phyloP scores from a whole-genome alignment of 331 rosid genomes.

The Pyrus hybrid region DNA sequence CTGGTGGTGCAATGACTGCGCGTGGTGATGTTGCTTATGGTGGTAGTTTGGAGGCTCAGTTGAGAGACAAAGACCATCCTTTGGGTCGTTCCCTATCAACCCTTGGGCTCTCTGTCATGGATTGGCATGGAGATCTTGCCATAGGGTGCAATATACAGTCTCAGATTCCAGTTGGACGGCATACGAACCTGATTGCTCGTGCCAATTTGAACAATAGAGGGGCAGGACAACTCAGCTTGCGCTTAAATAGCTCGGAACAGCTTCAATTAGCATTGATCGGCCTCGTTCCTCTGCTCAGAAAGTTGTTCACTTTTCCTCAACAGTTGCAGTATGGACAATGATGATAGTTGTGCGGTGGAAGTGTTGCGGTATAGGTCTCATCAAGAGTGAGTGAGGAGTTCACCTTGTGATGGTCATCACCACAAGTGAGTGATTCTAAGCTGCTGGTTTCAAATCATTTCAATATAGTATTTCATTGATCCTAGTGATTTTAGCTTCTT shows the following conservation, averaged over 20 bases:
- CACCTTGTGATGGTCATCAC: slow-evolving; percentile 13
- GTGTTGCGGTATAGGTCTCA: slow-evolving; percentile 27
- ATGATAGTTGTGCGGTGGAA: slow-evolving; percentile 25
- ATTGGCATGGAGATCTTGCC: slow-evolving; percentile 99
- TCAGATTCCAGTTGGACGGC: slow-evolving; percentile 77
- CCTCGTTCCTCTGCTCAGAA: slow-evolving; percentile 63
- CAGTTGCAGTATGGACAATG: slow-evolving; percentile 58
- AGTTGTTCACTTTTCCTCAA: slow-evolving; percentile 42
- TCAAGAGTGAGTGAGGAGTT: slow-evolving; percentile 6
- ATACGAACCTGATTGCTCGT: slow-evolving; percentile 68
- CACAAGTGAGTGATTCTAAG: slow-evolving; percentile 27
- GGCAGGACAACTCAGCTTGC: slow-evolving; percentile 81
- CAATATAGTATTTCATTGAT: slow-evolving; percentile 26
- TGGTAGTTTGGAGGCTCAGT: slow-evolving; percentile 94
- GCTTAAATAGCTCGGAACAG: slow-evolving; percentile 89
- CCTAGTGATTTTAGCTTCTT: slow-evolving; percentile 24
- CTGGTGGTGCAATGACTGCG: slow-evolving; percentile 89
- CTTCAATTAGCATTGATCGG: slow-evolving; percentile 74
- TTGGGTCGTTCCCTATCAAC: slow-evolving; percentile 77
- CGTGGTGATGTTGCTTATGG: slow-evolving; percentile 87
- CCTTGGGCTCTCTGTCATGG: slow-evolving; percentile 87
- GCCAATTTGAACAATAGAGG: slow-evolving; percentile 87
- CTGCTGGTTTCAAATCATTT: slow-evolving; percentile 20
- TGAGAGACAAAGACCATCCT: slow-evolving; percentile 87
- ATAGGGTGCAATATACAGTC: slow-evolving; percentile 84